phyloP scores from a whole-genome alignment of 805 yeast genomes.

The Lachancea sp. region DNA sequence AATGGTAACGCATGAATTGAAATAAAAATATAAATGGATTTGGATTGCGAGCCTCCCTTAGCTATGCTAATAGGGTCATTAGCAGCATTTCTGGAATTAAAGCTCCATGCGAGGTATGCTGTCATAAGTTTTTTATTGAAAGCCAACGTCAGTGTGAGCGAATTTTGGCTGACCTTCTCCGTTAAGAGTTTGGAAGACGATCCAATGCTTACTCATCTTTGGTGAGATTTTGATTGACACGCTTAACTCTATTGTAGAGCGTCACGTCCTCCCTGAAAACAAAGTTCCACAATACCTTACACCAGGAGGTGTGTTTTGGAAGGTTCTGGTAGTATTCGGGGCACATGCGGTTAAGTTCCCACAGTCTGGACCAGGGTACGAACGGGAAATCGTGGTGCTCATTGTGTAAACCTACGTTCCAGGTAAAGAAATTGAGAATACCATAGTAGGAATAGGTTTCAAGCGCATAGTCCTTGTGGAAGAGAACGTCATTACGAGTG shows the following conservation, averaged over 20 bases:
- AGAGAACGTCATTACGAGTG: conserved; percentile 12
- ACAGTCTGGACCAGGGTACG: conserved; percentile 81
- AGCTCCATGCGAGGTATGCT: not conserved
- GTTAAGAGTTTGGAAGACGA: not conserved
- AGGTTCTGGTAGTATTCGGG: conserved; percentile 74
- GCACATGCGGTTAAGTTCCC: conserved; percentile 58
- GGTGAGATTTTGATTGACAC: conserved; percentile 32
- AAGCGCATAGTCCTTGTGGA: conserved; percentile 32
- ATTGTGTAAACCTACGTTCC: conserved; percentile 92
- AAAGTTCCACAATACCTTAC: conserved; percentile 66
- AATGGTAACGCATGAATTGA: no score
- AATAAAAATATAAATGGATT: no score
- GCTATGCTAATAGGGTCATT: no score
- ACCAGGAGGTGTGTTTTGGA: conserved; percentile 75
- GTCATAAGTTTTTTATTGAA: no score
- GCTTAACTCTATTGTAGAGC: conserved; percentile 76
- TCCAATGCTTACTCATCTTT: not conserved
- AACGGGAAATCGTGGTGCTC: conserved; percentile 96
- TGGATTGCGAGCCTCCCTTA: not conserved
- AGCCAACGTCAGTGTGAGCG: not conserved
- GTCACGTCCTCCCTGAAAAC: conserved; percentile 59
- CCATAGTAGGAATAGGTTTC: conserved; percentile 93
- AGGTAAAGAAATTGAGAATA: conserved; percentile 62
- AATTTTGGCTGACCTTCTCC: not conserved
- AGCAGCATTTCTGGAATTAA: not conserved